Evolutionary conservation across 805 yeast genomes (phyloP).

Genomic region (Komagataella phaffii): DNA sequence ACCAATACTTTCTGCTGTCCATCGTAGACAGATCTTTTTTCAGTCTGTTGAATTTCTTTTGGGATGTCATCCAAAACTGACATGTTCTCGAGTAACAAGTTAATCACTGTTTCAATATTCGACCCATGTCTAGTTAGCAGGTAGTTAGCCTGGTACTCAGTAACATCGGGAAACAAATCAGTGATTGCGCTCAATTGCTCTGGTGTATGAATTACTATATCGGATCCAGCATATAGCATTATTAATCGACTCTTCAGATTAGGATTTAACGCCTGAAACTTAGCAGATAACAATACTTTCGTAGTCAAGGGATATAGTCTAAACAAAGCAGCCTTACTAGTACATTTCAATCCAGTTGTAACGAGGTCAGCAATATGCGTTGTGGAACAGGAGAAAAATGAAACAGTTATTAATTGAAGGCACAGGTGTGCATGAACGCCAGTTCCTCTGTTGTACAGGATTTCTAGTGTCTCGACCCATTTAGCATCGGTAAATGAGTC

Average conservation of each 20-base stretch:
- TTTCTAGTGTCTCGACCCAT: conserved; percentile 52
- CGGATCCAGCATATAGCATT: conserved; percentile 17
- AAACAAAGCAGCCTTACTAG: conserved; percentile 24
- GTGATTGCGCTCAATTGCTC: neutral
- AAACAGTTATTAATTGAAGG: conserved; percentile 36
- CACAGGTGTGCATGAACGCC: conserved; percentile 33
- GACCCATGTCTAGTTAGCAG: neutral
- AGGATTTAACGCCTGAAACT: conserved; percentile 32
- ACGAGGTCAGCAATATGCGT: conserved; percentile 27
- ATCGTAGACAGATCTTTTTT: conserved; percentile 14
- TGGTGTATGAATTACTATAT: neutral
- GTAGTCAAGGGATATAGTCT: conserved; percentile 40
- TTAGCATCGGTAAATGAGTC: conserved; percentile 36
- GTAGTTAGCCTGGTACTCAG: neutral
- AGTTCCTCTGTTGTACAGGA: conserved; percentile 40
- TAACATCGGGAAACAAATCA: neutral
- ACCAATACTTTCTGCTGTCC: conserved; percentile 22
- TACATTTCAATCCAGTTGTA: conserved; percentile 29
- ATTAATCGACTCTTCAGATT: conserved; percentile 37
- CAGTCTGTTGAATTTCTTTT: neutral
- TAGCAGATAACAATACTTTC: conserved; percentile 34
- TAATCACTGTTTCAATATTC: conserved; percentile 5
- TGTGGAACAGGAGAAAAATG: conserved; percentile 34
- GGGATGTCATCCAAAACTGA: neutral
- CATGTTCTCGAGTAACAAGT: neutral